Percentiles rank a stretch among this genome's conserved stretches.
phyloP scores from a whole-genome alignment of 2,329 filamentous ascomycete genomes.

The Phialophora chinensis region DNA sequence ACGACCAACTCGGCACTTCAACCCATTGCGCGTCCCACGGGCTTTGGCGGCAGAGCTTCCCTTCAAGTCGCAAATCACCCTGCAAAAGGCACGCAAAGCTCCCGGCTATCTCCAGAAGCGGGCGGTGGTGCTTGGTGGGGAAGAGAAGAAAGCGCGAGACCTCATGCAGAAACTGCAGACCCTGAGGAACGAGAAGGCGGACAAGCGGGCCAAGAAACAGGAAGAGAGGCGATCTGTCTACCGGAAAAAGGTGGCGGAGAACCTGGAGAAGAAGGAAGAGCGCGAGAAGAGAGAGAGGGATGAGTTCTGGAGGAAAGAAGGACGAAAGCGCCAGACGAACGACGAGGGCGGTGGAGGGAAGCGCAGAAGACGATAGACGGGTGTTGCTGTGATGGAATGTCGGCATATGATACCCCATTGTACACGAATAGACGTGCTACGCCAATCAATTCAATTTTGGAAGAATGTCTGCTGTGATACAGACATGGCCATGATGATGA shows the following conservation, averaged over 20 bases:
- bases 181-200: slow-evolving; percentile 85
- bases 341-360: slow-evolving; percentile 56
- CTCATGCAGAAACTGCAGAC: slow-evolving; percentile 93
- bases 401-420: slow-evolving; percentile 19
- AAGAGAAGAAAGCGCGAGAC: slow-evolving; percentile 87
- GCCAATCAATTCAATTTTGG: too few species aligned
- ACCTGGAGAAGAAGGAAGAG: slow-evolving; percentile 81
- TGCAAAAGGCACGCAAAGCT: slow-evolving; percentile 78
- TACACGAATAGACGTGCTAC: slow-evolving; percentile 11
- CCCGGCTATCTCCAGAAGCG: slow-evolving; percentile 94
- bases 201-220: slow-evolving; percentile 82
- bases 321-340: slow-evolving; percentile 72
- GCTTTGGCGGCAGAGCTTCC: slow-evolving; percentile 76
- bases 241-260: slow-evolving; percentile 79
- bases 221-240: slow-evolving; percentile 83
- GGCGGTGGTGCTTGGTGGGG: slow-evolving; percentile 81
- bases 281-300: slow-evolving; percentile 90
- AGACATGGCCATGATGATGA: not conserved
- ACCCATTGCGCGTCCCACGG: slow-evolving; percentile 61
- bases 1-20: slow-evolving; percentile 72
- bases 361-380: slow-evolving; percentile 24
- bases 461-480: not conserved
- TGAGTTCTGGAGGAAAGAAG: slow-evolving; percentile 91
- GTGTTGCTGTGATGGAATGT: slow-evolving; percentile 8
- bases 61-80: slow-evolving; percentile 87